phyloP scores from a whole-genome alignment of 2,329 filamentous ascomycete genomes.

The Fusarium anguioides region DNA sequence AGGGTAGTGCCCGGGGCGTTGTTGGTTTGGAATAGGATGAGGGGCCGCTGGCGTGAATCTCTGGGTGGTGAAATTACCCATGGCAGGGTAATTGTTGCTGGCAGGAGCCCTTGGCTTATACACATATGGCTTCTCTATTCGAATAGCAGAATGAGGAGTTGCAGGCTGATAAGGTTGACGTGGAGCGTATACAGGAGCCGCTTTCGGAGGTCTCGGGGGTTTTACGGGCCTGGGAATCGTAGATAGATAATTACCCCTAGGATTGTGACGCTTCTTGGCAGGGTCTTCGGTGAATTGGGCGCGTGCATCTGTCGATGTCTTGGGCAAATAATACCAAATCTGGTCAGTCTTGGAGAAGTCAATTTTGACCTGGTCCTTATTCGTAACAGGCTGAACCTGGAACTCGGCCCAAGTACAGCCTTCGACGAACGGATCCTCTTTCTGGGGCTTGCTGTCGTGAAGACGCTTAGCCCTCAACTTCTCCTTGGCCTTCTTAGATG shows the following conservation, averaged over 20 bases:
- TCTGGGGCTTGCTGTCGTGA: constrained; percentile 70
- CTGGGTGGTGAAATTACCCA: constrained; percentile 43
- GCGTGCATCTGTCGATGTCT: constrained; percentile 87
- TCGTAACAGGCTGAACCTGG: constrained; percentile 68
- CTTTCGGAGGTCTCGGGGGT: constrained; percentile 56
- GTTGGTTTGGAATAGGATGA: constrained; percentile 11
- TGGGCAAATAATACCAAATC: constrained; percentile 89
- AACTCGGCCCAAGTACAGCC: constrained; percentile 85
- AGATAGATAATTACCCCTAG: constrained; percentile 78
- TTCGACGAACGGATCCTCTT: constrained; percentile 74
- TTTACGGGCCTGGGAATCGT: constrained; percentile 70
- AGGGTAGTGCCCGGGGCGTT: constrained; percentile 24
- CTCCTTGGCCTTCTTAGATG: constrained; percentile 70
- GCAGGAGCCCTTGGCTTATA: constrained; percentile 62
- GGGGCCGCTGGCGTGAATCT: constrained; percentile 36
- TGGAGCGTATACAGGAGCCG: constrained; percentile 44
- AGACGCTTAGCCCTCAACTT: constrained; percentile 74
- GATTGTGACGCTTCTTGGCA: constrained; percentile 67
- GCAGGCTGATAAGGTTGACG: constrained; percentile 45
- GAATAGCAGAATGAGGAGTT: constrained; percentile 19
- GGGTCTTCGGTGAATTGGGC: constrained; percentile 90
- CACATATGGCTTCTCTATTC: constrained; percentile 61
- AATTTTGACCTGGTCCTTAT: constrained; percentile 73
- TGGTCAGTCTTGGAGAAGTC: constrained; percentile 78
- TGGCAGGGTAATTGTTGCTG: constrained; percentile 38